phyloP scores from a whole-genome alignment of 2,329 filamentous ascomycete genomes.

The Myriosclerotinia curreyana region DNA sequence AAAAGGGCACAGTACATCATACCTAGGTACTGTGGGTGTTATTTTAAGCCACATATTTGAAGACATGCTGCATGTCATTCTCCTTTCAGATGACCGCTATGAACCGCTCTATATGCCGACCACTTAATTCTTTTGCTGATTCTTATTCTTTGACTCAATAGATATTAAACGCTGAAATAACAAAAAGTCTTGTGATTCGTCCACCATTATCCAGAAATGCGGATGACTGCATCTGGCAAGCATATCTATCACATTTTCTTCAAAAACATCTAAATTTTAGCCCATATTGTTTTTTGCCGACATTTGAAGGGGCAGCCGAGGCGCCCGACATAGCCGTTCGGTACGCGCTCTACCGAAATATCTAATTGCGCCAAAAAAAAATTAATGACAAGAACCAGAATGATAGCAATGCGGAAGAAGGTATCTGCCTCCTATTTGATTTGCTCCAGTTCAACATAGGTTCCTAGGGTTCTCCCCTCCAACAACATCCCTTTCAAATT shows the following conservation, averaged over 20 bases:
- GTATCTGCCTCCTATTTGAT: not conserved
- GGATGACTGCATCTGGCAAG: slow-evolving; percentile 22
- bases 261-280: slow-evolving; percentile 11
- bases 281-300: slow-evolving; percentile 7
- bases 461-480: slow-evolving; percentile 2
- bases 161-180: slow-evolving; percentile 16
- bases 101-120: slow-evolving; percentile 13
- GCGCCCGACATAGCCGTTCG: slow-evolving; percentile 18
- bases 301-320: slow-evolving; percentile 2
- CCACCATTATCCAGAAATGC: slow-evolving; percentile 17
- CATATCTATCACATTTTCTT: slow-evolving; percentile 25
- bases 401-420: not conserved
- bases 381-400: not conserved
- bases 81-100: slow-evolving; percentile 4
- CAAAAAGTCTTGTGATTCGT: slow-evolving; percentile 20
- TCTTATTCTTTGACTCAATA: slow-evolving; percentile 4
- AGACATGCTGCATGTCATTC: slow-evolving; percentile 13
- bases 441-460: slow-evolving; percentile 4
- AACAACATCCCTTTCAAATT: not conserved
- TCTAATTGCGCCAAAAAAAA: not conserved
- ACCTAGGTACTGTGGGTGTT: not conserved
- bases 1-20: slow-evolving; percentile 16
- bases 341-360: slow-evolving; percentile 17
- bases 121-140: slow-evolving; percentile 8
- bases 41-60: slow-evolving; percentile 15